Base-by-base conservation (phyloP, 2,329 filamentous ascomycete species). In the Arthrinium puccinioides region DNA sequence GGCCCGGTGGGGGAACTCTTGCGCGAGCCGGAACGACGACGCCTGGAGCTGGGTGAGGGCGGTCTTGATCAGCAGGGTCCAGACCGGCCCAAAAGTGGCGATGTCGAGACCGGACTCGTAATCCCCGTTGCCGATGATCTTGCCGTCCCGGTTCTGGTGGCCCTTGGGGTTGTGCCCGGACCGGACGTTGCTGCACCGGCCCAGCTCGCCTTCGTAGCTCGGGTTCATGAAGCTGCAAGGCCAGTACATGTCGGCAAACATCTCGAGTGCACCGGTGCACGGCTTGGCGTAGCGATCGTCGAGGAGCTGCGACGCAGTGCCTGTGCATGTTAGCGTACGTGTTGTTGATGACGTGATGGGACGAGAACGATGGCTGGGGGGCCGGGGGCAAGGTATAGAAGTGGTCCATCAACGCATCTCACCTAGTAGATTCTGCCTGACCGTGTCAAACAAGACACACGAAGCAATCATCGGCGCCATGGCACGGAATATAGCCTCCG, bases 391-490 rank as follows among this genome's bases (percentile, higher is more conserved):
- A 8, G 25, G 4, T 9, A 19, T 9, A 24, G 11, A 21, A 30
- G 26, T 21, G 24, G 11, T 5, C 26, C 20, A 6, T 28, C n/a
- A 13, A 18, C 9, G 13, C 13, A n/a, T n/a, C n/a, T 24, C 34
- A 52, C 53, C 54, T 15, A 54, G 51, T 21, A 57, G 38, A 24
- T 54, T 51, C 31, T 56, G 55, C 13, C 54, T 49, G 8, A 56
- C 54, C 6, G 55, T 52, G 32, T 57, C 55, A 18, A 57, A 49
- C 54, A 57, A 56, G 34, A 57, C 50, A 25, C 54, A 57, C 1
- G 52, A 55, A 13, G 54, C 51, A 37, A 57, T 54, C 51, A 56
- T 54, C 5, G 55, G 55, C 1, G 48, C 55, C 30, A 57, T 54
- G 9, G 41, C 43, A 19, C 52, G 45, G 32, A 57, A 57, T 2